Percentiles rank a stretch among this genome's conserved stretches.
These are phyloP conservation scores for Populus euphratica DNA, from an alignment of 345 rosid genomes.

Conservation along the genomic window DNA sequence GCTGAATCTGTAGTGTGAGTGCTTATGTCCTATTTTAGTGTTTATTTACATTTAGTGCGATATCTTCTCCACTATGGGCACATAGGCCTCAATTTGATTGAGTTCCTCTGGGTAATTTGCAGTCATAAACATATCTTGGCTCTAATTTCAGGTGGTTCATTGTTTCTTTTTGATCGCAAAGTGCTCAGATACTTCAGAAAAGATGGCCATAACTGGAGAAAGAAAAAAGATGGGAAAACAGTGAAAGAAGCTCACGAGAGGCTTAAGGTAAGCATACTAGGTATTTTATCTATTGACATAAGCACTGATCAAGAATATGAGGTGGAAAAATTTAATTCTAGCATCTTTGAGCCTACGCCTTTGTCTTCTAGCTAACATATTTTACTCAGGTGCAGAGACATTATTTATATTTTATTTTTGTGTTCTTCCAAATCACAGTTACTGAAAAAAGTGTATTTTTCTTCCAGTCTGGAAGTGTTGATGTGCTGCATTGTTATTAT, in stretches of 20 bases:
- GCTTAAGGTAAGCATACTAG: constrained; percentile 60
- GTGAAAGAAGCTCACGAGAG: constrained; percentile 94
- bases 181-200: constrained; percentile 88
- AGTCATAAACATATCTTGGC: neutral
- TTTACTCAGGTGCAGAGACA: neutral
- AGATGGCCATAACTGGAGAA: constrained; percentile 96
- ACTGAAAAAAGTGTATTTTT: constrained; percentile 9
- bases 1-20: neutral
- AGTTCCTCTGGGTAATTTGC: neutral
- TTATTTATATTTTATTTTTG: neutral
- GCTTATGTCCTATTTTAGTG: neutral
- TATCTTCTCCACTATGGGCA: neutral
- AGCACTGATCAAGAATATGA: neutral
- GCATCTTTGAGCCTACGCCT: neutral
- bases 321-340: neutral
- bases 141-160: constrained; percentile 70
- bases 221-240: constrained; percentile 89
- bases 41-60: neutral
- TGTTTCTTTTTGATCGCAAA: constrained; percentile 83
- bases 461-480: constrained; percentile 79
- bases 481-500: constrained; percentile 94
- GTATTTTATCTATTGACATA: neutral
- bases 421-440: neutral
- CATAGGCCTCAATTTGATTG: neutral
- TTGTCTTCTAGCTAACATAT: neutral